Conservation (phyloP, 2,329 filamentous ascomycete genomes). For the Sporothrix variecibatus region DNA sequence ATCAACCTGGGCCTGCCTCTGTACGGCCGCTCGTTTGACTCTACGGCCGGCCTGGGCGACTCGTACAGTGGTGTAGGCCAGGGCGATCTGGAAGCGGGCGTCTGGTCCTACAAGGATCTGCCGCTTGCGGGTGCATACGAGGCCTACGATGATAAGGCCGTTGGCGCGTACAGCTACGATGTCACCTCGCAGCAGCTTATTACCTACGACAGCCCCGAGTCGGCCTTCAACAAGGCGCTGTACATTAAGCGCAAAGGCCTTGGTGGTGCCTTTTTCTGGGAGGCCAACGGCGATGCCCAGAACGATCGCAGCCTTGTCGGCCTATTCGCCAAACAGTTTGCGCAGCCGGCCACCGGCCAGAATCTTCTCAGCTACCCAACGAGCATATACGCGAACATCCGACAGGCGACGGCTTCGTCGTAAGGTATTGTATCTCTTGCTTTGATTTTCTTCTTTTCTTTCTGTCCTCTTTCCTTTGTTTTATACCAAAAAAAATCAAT, state of each 20-base stretch:
- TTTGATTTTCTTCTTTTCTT: background rate
- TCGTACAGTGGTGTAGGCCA: slow-evolving; percentile 64
- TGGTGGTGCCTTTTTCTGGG: slow-evolving; percentile 84
- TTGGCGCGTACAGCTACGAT: slow-evolving; percentile 75
- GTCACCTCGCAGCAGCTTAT: slow-evolving; percentile 60
- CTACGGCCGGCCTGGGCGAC: slow-evolving; percentile 67
- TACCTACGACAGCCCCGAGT: slow-evolving; percentile 65
- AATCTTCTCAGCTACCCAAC: slow-evolving; percentile 60
- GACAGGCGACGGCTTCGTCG: background rate
- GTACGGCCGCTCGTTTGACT: slow-evolving; percentile 74
- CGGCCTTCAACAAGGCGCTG: slow-evolving; percentile 60
- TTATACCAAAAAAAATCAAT: background rate
- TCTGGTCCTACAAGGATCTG: slow-evolving; percentile 74
- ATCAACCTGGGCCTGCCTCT: slow-evolving; percentile 76
- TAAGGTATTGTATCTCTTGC: background rate
- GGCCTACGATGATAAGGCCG: slow-evolving; percentile 56
- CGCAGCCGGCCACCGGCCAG: slow-evolving; percentile 49
- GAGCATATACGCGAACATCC: slow-evolving; percentile 61
- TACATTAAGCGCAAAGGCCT: slow-evolving; percentile 64
- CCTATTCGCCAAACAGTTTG: slow-evolving; percentile 53
- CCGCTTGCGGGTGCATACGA: slow-evolving; percentile 62
- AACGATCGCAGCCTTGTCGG: slow-evolving; percentile 60
- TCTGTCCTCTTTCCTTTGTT: background rate
- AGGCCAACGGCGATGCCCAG: slow-evolving; percentile 66
- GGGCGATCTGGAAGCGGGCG: slow-evolving; percentile 59